Percentiles rank a stretch among this genome's conserved stretches.
phyloP scores from a whole-genome alignment of 371 early-diverging fungal genomes.

The Mucor irregularis region DNA sequence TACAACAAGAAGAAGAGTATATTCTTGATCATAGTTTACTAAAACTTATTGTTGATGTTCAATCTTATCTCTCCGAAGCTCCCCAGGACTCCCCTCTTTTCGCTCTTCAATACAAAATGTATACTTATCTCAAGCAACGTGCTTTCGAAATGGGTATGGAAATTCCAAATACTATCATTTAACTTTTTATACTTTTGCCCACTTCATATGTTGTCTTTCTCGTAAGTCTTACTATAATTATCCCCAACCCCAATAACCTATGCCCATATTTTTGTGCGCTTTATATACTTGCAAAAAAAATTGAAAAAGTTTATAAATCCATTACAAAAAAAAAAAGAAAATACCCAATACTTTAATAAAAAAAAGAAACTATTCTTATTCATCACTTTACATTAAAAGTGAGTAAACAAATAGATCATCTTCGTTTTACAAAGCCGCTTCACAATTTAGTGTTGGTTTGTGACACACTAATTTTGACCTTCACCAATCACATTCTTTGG shows the following conservation, averaged over 20 bases:
- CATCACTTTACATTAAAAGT: too few species aligned
- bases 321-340: background rate
- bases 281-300: background rate
- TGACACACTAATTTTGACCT: too few species aligned
- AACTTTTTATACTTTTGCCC: too few species aligned
- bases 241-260: too few species aligned
- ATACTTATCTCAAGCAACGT: conserved; percentile 46
- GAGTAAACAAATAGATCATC: too few species aligned
- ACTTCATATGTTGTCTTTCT: too few species aligned
- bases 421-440: too few species aligned
- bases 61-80: conserved; percentile 40
- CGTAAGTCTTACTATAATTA: too few species aligned
- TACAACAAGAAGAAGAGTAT: conserved; percentile 22
- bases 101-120: conserved; percentile 52
- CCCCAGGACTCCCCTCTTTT: conserved; percentile 36
- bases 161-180: too few species aligned
- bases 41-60: conserved; percentile 43
- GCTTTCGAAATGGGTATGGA: conserved; percentile 41
- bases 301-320: background rate
- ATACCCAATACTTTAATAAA: background rate
- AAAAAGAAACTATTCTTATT: too few species aligned
- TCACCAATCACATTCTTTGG: too few species aligned
- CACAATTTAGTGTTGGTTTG: too few species aligned
- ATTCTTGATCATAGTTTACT: conserved; percentile 33
- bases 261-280: background rate